Base-by-base conservation (phyloP, 768 basidiomycete species). In the Pisolithus microcarpus region DNA sequence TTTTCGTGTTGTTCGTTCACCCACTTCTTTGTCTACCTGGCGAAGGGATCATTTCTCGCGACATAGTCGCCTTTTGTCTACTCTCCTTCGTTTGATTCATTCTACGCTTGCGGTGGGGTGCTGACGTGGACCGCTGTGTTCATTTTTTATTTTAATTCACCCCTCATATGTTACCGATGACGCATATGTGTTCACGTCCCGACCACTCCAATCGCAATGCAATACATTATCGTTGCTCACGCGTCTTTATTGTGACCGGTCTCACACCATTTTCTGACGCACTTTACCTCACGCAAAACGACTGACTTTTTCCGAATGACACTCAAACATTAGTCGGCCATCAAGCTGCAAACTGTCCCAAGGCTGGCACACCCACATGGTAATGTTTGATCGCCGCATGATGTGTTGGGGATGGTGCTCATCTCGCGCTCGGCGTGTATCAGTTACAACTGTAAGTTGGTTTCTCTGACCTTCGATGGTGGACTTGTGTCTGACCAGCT, bases 361-460 rank as follows among this genome's bases (percentile, higher is more conserved):
- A 87, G 63, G 84, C 87, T 52, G 89, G 88, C 51, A 89, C 85
- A 48, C 89, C 89, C 50, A 89, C 87, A 53, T 94, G 91, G 87
- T 89, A 77, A 77, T 69, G 66, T 60, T 48, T 52, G 47, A 48
- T 55, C 52, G 52, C 45, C 52, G 57, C 11, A 23, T 46, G 45
- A 50, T 56, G 43, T 24, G 8, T 31, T 21, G 24, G 48, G 43
- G 52, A n/a, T 46, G 38, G 18, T 15, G 49, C 61, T 63, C 44
- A 59, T 56, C 11, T 57, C 40, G 38, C 15, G 5, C 21, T 38
- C 16, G 30, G 21, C 5, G 15, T 54, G 37, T 43, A 52, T 53
- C 59, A 89, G 87, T 72, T 92, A 91, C 65, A 90, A 87, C 69
- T 89, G 87, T 82, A 67, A 66, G 83, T 66, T 31, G 15, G 44